These are phyloP conservation scores for Lipomyces lipofer DNA, from an alignment of 805 yeast species.

Conservation along the genomic window DNA sequence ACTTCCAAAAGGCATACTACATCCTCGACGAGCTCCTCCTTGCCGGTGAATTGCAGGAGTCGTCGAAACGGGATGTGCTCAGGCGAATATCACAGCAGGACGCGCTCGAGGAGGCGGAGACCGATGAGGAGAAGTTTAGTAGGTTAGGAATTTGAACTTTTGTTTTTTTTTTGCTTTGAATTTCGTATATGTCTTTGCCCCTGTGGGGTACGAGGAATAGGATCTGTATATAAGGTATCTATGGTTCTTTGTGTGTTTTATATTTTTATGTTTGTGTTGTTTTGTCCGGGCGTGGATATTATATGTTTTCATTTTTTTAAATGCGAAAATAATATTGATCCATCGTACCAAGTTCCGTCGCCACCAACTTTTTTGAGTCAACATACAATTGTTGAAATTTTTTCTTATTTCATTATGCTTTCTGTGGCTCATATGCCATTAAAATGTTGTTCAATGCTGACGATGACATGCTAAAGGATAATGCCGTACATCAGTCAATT, in stretches of 20 bases:
- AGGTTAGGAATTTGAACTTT: constrained; percentile 24
- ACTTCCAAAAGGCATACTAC: constrained; percentile 90
- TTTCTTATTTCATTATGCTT: not conserved
- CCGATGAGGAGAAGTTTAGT: constrained; percentile 46
- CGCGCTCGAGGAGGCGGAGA: constrained; percentile 77
- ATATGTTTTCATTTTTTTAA: too few relatives aligned
- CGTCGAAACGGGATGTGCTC: constrained; percentile 76
- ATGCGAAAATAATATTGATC: too few relatives aligned
- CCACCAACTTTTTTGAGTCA: not conserved
- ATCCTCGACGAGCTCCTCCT: constrained; percentile 85
- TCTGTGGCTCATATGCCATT: constrained; percentile 5
- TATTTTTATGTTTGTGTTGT: too few relatives aligned
- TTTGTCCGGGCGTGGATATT: too few relatives aligned
- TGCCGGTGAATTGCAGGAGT: constrained; percentile 86
- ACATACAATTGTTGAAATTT: not conserved
- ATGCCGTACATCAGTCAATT: constrained; percentile 27
- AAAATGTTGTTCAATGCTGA: not conserved
- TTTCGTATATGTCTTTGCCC: not conserved
- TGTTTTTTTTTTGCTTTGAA: constrained; percentile 2
- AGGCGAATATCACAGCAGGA: constrained; percentile 81
- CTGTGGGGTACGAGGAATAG: not conserved
- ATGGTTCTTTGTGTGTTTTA: too few relatives aligned
- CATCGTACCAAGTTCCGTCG: too few relatives aligned
- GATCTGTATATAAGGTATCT: too few relatives aligned
- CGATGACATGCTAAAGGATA: too few relatives aligned